Evolutionary conservation across 176 grass and related monocot genomes (phyloP).

Genomic region (Triticum timopheevii): DNA sequence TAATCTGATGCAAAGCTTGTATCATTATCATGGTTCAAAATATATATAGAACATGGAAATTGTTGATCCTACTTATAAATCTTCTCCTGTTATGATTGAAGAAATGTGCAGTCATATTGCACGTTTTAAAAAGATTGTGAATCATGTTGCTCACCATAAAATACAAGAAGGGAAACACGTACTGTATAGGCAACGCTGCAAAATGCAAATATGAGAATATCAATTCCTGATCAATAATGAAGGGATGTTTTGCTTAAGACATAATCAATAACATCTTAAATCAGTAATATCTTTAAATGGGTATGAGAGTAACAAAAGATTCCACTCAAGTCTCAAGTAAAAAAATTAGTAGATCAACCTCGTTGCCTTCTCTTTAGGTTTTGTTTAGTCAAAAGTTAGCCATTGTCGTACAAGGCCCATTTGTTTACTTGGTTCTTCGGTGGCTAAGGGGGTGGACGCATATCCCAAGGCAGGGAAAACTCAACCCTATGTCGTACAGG

Average conservation of each 20-base stretch:
- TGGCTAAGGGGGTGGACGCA: no score
- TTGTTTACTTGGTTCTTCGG: no score
- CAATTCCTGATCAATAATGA: constrained; percentile 1
- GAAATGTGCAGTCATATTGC: neutral
- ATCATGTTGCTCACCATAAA: constrained; percentile 50
- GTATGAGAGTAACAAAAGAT: neutral
- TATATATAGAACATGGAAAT: constrained; percentile 11
- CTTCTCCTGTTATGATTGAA: neutral
- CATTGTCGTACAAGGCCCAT: no score
- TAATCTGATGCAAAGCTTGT: neutral
- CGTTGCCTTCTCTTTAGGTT: no score
- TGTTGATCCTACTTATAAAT: neutral
- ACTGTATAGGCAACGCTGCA: constrained; percentile 56
- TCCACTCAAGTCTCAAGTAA: neutral
- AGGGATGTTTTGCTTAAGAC: neutral
- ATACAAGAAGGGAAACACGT: constrained; percentile 56
- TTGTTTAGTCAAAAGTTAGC: no score
- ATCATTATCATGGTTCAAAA: neutral
- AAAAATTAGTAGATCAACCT: neutral
- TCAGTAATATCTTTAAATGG: neutral
- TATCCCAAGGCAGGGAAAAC: no score
- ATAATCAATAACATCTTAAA: neutral
- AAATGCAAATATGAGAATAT: constrained; percentile 13
- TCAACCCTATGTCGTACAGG: no score
- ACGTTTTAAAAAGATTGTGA: neutral